Conservation (phyloP, 495 filamentous ascomycete genomes). For the Evansstolkia leycettana region DNA sequence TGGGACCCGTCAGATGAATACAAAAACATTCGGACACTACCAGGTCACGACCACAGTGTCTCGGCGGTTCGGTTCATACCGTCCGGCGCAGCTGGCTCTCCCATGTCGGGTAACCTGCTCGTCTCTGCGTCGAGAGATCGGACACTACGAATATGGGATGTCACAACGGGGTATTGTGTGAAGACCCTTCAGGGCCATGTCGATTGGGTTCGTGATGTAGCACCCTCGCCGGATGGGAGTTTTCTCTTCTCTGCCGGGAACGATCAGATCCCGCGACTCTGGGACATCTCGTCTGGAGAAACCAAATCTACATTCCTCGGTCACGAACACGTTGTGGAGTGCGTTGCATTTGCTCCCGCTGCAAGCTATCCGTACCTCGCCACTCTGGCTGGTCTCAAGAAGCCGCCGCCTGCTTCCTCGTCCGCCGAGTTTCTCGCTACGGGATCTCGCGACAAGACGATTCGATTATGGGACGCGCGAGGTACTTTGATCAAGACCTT, state of each 20-base stretch:
- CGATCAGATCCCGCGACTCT: slow-evolving; percentile 70
- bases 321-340: slow-evolving; percentile 84
- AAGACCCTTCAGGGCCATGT: slow-evolving; percentile 70
- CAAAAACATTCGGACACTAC: slow-evolving; percentile 87
- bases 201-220: slow-evolving; percentile 86
- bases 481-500: slow-evolving; percentile 82
- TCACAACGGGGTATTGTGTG: slow-evolving; percentile 84
- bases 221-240: slow-evolving; percentile 69
- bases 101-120: slow-evolving; percentile 51
- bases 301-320: slow-evolving; percentile 71
- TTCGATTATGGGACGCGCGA: slow-evolving; percentile 79
- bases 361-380: slow-evolving; percentile 67
- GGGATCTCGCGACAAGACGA: slow-evolving; percentile 80
- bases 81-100: slow-evolving; percentile 45
- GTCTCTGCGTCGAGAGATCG: slow-evolving; percentile 78
- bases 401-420: slow-evolving; percentile 57
- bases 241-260: slow-evolving; percentile 73
- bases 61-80: slow-evolving; percentile 83
- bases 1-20: slow-evolving; percentile 95
- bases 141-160: slow-evolving; percentile 81
- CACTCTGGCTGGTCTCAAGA: slow-evolving; percentile 71
- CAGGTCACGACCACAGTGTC: slow-evolving; percentile 87
- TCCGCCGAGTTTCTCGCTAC: slow-evolving; percentile 86
- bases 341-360: slow-evolving; percentile 78
- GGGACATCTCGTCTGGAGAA: slow-evolving; percentile 69